Conservation (phyloP, 2,329 filamentous ascomycete species). For the Penicillium sp. region DNA sequence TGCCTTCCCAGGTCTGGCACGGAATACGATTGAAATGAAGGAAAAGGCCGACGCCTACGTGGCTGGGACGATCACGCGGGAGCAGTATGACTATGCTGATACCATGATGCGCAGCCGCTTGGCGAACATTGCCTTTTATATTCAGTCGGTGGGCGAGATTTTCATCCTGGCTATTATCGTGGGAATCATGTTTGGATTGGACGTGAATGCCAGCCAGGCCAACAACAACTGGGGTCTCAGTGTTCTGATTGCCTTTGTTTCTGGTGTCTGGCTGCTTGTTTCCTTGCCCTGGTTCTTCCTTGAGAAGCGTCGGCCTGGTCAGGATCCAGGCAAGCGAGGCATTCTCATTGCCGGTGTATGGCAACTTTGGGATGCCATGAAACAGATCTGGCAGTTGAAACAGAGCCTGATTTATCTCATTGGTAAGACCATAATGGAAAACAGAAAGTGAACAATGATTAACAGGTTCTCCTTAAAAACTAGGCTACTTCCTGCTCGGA, state of each 20-base stretch:
- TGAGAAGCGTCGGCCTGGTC: constrained; percentile 69
- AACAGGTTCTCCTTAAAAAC: background rate
- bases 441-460: background rate
- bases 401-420: constrained; percentile 71
- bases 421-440: constrained; percentile 45
- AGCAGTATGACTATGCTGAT: constrained; percentile 66
- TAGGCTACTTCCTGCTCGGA: constrained; percentile 70
- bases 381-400: constrained; percentile 68
- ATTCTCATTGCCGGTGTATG: constrained; percentile 65
- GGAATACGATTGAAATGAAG: constrained; percentile 60
- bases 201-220: constrained; percentile 63
- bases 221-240: constrained; percentile 72
- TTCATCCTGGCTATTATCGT: constrained; percentile 69
- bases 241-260: constrained; percentile 69
- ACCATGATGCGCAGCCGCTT: constrained; percentile 68
- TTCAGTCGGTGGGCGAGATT: constrained; percentile 68
- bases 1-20: constrained; percentile 64
- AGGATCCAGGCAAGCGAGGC: constrained; percentile 55
- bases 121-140: constrained; percentile 68
- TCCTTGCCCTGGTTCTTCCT: constrained; percentile 71
- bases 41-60: constrained; percentile 57
- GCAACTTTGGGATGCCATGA: constrained; percentile 64
- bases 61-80: constrained; percentile 60
- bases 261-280: constrained; percentile 67
- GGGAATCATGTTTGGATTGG: constrained; percentile 66